phyloP scores from a whole-genome alignment of 495 filamentous ascomycete genomes.

The Lasiosphaeria miniovina region DNA sequence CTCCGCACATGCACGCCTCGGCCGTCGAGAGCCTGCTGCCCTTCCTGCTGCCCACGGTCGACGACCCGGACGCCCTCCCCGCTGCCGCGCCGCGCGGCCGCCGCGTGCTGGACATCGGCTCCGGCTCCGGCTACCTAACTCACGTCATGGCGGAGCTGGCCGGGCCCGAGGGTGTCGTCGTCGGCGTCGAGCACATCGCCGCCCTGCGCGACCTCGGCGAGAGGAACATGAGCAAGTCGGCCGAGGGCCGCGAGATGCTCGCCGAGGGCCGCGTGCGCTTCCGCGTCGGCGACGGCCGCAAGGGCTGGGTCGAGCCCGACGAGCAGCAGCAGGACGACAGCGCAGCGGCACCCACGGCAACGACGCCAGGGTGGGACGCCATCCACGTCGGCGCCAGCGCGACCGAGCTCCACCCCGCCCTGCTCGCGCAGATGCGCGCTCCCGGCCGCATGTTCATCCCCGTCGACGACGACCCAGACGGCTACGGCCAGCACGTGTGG shows the following conservation, averaged over 20 bases:
- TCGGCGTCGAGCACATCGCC: constrained; percentile 88
- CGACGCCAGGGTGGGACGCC: constrained; percentile 62
- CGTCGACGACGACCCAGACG: constrained; percentile 58
- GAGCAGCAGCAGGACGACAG: constrained; percentile 27
- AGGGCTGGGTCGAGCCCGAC: constrained; percentile 59
- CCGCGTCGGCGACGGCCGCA: constrained; percentile 75
- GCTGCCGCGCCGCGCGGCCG: too few species aligned
- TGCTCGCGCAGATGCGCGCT: constrained; percentile 74
- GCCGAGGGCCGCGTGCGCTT: constrained; percentile 63
- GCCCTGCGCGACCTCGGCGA: constrained; percentile 70
- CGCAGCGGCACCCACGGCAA: too few species aligned
- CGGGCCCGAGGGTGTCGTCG: constrained; percentile 55
- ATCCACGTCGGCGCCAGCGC: constrained; percentile 96
- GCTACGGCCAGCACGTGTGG: constrained; percentile 73
- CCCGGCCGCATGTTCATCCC: constrained; percentile 88
- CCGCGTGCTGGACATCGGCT: constrained; percentile 82
- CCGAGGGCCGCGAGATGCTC: constrained; percentile 61
- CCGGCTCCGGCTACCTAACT: constrained; percentile 87
- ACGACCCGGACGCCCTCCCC: constrained; percentile 28
- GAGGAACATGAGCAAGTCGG: constrained; percentile 69
- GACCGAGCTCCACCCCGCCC: constrained; percentile 61
- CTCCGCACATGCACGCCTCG: constrained; percentile 95
- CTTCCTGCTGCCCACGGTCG: constrained; percentile 49
- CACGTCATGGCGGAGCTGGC: constrained; percentile 84
- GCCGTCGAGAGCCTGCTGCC: constrained; percentile 67